Evolutionary conservation across 2,329 filamentous ascomycete genomes (phyloP).

Genomic region (Achaetomium macrosporum): DNA sequence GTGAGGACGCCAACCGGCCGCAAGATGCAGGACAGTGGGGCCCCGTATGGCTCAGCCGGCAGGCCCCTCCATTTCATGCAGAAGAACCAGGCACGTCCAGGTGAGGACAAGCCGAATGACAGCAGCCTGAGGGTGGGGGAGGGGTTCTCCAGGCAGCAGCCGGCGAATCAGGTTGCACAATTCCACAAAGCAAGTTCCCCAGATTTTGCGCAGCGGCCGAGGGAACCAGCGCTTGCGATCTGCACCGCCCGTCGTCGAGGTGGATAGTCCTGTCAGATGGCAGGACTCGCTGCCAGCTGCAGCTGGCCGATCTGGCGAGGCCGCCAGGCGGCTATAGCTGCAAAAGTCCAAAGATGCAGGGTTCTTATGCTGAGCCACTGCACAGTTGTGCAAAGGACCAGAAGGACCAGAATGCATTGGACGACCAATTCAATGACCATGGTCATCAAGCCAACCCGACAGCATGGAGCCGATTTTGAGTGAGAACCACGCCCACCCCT

Average conservation of each 20-base stretch:
- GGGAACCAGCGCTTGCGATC: neutral
- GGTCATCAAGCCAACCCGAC: constrained; percentile 5
- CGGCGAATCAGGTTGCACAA: constrained; percentile 13
- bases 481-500: neutral
- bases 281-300: neutral
- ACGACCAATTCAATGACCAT: neutral
- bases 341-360: neutral
- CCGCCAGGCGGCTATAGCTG: constrained; percentile 19
- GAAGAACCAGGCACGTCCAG: neutral
- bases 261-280: constrained; percentile 1
- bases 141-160: constrained; percentile 15
- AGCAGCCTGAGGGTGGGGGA: neutral
- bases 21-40: constrained; percentile 6
- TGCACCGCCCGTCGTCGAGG: neutral
- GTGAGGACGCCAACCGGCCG: too few relatives aligned
- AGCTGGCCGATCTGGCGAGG: constrained; percentile 13
- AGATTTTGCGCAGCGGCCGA: neutral
- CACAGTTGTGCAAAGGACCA: too few relatives aligned
- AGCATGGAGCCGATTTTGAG: constrained; percentile 1
- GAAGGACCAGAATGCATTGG: constrained; percentile 6
- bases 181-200: constrained; percentile 12
- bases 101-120: neutral
- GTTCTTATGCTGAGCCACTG: neutral
- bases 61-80: neutral
- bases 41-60: constrained; percentile 13